Evolutionary conservation across 352 stramenopile genomes (phyloP).

Genomic region (Pythium vanterpoolii): DNA sequence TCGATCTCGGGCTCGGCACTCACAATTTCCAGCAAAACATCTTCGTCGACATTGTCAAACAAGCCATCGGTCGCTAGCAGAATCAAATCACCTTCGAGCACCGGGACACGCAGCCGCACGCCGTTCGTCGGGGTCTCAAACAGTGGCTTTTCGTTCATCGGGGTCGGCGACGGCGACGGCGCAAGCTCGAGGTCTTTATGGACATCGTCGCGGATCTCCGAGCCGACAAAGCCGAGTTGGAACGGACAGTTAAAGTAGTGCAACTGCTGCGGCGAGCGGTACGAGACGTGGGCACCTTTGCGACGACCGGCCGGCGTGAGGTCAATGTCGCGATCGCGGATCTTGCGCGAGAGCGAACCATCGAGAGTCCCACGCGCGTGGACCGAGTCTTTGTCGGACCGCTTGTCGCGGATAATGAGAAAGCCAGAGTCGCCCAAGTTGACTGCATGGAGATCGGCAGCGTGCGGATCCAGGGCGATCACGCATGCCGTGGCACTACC

Average conservation of each 20-base stretch:
- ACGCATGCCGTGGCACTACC: slow-evolving; percentile 93
- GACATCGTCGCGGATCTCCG: slow-evolving; percentile 45
- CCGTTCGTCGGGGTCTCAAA: slow-evolving; percentile 92
- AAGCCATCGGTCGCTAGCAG: slow-evolving; percentile 96
- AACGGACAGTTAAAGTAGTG: slow-evolving; percentile 98
- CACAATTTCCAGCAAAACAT: slow-evolving; percentile 72
- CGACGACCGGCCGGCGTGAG: slow-evolving; percentile 64
- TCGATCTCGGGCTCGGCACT: slow-evolving; percentile 54
- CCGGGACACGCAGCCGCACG: slow-evolving; percentile 91
- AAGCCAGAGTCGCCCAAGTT: slow-evolving; percentile 95
- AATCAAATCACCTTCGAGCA: slow-evolving; percentile 94
- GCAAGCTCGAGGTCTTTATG: slow-evolving; percentile 38
- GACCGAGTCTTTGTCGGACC: slow-evolving; percentile 60
- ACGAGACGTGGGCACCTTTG: slow-evolving; percentile 82
- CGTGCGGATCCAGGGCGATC: slow-evolving; percentile 87
- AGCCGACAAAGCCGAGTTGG: slow-evolving; percentile 74
- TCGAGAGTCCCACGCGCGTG: slow-evolving; percentile 66
- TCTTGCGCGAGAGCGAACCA: slow-evolving; percentile 68
- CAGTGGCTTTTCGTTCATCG: slow-evolving; percentile 69
- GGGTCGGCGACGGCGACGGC: slow-evolving; percentile 35
- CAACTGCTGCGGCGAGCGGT: slow-evolving; percentile 95
- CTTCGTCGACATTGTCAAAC: slow-evolving; percentile 95
- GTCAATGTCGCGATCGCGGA: slow-evolving; percentile 59
- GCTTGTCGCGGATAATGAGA: slow-evolving; percentile 79
- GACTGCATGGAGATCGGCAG: slow-evolving; percentile 91